Base-by-base conservation (phyloP, 495 filamentous ascomycete genomes). In the Hypoxylon intermedium region DNA sequence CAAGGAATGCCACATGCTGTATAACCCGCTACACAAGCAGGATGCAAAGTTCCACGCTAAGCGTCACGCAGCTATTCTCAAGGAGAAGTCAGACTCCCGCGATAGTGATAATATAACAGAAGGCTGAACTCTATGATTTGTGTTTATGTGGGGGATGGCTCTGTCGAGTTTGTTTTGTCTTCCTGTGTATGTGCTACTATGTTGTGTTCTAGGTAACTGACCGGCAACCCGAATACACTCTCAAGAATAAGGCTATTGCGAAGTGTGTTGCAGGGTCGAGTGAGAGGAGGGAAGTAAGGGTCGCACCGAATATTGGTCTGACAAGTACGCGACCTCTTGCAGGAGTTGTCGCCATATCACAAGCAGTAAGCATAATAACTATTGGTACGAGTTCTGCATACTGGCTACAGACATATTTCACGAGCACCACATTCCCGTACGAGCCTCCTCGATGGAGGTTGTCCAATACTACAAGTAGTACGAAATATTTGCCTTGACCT, bases 21-120 rank as follows among this genome's bases (percentile, higher is more conserved):
- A 79, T 54, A 81, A 81, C 33, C 76, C 74, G 1, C 62, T 79
- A 33, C 75, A 80, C 47, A 69, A 75, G 30, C 71, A 77, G 37
- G 79, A 81, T 48, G 69, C 74, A 21, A 74, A 72, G 44, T 74
- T 68, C 31, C 79, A 81, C 57, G 72, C 69, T 28, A 70, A 62
- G 40, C 68, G 67, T 15, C 79, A 81, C 45, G 62, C 68, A n/a
- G 62, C 65, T 1, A 45, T 69, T 23, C 48, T 53, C 4, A 66
- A 50, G 34, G 62, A 43, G 34, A 69, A 60, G 36, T 60, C 45
- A 15, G 53, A 15, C 9, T 16, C 9, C 4, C 40, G 9, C 7
- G 31, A 45, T 41, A 48, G 36, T 31, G 23, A 56, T n/a, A 33
- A 52, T 26, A 26, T 7, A 26, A 7, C 18, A 31, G 13, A 21